Evolutionary conservation across 1,284 basidiomycete genomes (phyloP).

Genomic region (Ustanciosporium gigantosporum): DNA sequence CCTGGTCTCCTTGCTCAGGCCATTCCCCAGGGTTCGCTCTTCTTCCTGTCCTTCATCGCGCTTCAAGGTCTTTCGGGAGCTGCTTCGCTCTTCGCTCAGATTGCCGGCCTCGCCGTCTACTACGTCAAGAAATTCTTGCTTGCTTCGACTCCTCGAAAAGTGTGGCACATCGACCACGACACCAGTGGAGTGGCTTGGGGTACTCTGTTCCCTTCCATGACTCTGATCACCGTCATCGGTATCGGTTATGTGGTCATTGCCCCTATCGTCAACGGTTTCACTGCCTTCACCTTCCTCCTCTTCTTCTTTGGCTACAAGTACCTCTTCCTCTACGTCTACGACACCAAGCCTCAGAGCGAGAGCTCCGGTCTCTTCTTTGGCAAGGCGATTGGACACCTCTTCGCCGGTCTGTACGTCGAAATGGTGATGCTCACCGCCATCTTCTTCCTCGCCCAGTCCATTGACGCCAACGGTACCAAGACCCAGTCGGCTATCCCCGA

Average conservation of each 20-base stretch:
- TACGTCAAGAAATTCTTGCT: slow-evolving; percentile 82
- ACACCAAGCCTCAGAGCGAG: slow-evolving; percentile 74
- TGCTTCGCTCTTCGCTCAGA: slow-evolving; percentile 78
- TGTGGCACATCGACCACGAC: slow-evolving; percentile 76
- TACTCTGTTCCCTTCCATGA: slow-evolving; percentile 66
- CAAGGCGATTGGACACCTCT: slow-evolving; percentile 86
- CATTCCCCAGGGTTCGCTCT: slow-evolving; percentile 82
- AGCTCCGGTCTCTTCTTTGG: slow-evolving; percentile 96
- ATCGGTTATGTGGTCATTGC: slow-evolving; percentile 81
- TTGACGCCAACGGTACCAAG: slow-evolving; percentile 21
- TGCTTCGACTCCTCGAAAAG: slow-evolving; percentile 84
- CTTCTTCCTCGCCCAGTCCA: slow-evolving; percentile 54
- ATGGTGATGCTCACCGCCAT: slow-evolving; percentile 54
- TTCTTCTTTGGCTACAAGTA: slow-evolving; percentile 73
- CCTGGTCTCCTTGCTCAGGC: slow-evolving; percentile 63
- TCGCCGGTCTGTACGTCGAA: slow-evolving; percentile 71
- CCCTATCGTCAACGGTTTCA: slow-evolving; percentile 90
- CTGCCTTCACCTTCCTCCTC: slow-evolving; percentile 77
- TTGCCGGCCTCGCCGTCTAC: slow-evolving; percentile 76
- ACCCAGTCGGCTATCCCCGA: slow-evolving; percentile 49
- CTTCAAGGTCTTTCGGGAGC: slow-evolving; percentile 63
- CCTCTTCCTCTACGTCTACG: slow-evolving; percentile 65
- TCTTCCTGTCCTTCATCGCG: slow-evolving; percentile 82
- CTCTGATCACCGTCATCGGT: slow-evolving; percentile 52
- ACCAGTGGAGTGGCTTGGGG: slow-evolving; percentile 77